A percentile compares a stretch with the other conserved stretches of the same genome.
Evolutionary conservation across 2,329 filamentous ascomycete species (phyloP).

Genomic region (Lachnellula occidentalis): DNA sequence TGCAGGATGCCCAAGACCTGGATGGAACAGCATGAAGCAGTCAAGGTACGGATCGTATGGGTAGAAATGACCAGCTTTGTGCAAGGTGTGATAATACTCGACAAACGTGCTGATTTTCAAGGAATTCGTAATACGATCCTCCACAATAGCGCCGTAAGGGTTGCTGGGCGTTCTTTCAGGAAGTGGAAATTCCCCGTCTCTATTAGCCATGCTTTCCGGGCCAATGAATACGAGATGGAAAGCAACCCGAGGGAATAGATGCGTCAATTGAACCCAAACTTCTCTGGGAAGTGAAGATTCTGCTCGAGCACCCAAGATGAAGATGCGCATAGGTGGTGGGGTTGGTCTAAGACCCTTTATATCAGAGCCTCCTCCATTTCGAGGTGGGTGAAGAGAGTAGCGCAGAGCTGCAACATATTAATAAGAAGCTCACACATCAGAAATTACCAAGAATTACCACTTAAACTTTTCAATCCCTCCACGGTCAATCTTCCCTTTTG

Average conservation of each 20-base stretch:
- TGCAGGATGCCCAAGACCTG: conserved; percentile 88
- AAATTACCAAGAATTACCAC: conserved; percentile 53
- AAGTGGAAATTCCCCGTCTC: conserved; percentile 86
- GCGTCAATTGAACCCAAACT: conserved; percentile 89
- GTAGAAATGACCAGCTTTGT: conserved; percentile 83
- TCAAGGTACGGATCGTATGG: conserved; percentile 99
- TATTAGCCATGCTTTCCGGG: conserved; percentile 91
- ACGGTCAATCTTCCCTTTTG: conserved; percentile 69
- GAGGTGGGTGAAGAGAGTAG: conserved; percentile 88
- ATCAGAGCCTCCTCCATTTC: conserved; percentile 64
- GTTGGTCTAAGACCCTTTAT: conserved; percentile 78
- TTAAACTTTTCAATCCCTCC: conserved; percentile 90
- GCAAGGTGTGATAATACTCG: conserved; percentile 96
- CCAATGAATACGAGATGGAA: conserved; percentile 94
- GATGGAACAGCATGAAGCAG: conserved; percentile 95
- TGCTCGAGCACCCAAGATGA: conserved; percentile 91
- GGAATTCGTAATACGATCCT: conserved; percentile 79
- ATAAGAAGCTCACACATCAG: not conserved
- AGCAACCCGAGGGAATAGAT: conserved; percentile 87
- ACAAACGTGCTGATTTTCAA: conserved; percentile 98
- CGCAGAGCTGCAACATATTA: conserved; percentile 60
- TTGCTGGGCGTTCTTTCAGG: conserved; percentile 80
- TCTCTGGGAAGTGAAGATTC: conserved; percentile 93
- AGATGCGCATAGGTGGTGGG: conserved; percentile 83
- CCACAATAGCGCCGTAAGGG: conserved; percentile 89